phyloP scores from a whole-genome alignment of 2,329 filamentous ascomycete species.

The Pseudogymnoascus destructans region DNA sequence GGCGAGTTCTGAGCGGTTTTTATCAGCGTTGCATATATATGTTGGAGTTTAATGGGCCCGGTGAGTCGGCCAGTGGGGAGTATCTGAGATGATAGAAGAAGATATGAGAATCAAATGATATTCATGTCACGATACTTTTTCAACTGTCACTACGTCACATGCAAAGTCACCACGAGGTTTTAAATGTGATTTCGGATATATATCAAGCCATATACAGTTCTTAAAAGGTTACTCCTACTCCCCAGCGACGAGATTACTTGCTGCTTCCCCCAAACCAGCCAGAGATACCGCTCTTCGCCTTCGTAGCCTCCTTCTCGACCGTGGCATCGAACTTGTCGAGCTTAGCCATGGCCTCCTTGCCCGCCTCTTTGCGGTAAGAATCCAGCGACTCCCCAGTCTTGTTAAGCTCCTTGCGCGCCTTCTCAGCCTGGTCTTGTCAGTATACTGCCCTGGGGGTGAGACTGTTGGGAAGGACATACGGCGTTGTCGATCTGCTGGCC shows the following conservation, averaged over 20 bases:
- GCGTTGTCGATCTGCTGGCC: conserved; percentile 55
- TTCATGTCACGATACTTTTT: background rate
- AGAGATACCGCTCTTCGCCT: conserved; percentile 73
- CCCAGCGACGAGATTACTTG: background rate
- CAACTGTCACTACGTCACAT: background rate
- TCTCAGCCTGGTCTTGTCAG: conserved; percentile 35
- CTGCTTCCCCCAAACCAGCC: conserved; percentile 64
- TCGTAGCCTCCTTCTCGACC: conserved; percentile 62
- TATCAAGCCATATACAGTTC: background rate
- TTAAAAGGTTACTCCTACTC: background rate
- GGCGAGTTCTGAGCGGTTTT: background rate
- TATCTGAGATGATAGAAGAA: background rate
- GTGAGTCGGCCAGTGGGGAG: background rate
- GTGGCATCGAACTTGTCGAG: conserved; percentile 74
- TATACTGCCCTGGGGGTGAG: background rate
- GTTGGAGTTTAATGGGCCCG: background rate
- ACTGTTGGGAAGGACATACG: conserved; percentile 36
- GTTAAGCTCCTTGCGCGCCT: conserved; percentile 48
- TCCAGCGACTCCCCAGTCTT: conserved; percentile 49
- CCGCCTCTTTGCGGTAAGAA: conserved; percentile 46
- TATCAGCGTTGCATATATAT: conserved; percentile 1
- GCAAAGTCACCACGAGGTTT: background rate
- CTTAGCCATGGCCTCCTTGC: conserved; percentile 54
- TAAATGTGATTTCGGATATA: background rate
- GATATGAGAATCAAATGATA: conserved; percentile 9